Evolutionary conservation across 148 eudicot species (phyloP).

Genomic region (Arctostaphylos glauca): DNA sequence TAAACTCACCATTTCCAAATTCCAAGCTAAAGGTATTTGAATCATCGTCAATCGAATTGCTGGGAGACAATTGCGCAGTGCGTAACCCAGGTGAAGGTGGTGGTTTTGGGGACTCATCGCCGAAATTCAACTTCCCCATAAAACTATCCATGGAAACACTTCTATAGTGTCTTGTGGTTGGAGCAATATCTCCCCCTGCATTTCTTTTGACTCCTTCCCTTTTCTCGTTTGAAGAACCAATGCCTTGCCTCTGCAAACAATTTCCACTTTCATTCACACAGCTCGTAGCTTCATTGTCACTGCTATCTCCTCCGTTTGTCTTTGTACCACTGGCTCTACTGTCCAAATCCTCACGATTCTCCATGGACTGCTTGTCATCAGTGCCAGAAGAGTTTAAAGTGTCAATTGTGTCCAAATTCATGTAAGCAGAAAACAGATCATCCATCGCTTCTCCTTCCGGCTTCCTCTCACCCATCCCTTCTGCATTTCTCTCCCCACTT

Average conservation of each 20-base stretch:
- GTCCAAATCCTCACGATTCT: slow-evolving; percentile 74
- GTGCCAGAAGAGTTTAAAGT: slow-evolving; percentile 75
- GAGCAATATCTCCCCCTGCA: slow-evolving; percentile 62
- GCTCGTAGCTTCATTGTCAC: slow-evolving; percentile 89
- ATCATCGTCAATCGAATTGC: slow-evolving; percentile 52
- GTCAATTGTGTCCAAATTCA: slow-evolving; percentile 83
- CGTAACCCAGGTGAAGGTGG: slow-evolving; percentile 72
- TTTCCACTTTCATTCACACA: slow-evolving; percentile 64
- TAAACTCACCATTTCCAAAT: slow-evolving; percentile 88
- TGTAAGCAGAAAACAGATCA: slow-evolving; percentile 69
- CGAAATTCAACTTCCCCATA: slow-evolving; percentile 65
- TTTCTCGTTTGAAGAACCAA: slow-evolving; percentile 22
- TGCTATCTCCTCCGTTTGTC: slow-evolving; percentile 84
- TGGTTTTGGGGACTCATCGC: slow-evolving; percentile 64
- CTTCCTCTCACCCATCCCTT: slow-evolving; percentile 55
- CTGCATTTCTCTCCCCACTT: slow-evolving; percentile 39
- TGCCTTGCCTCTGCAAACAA: slow-evolving; percentile 34
- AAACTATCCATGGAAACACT: slow-evolving; percentile 95
- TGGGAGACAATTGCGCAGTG: slow-evolving; percentile 67
- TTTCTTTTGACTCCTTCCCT: slow-evolving; percentile 60
- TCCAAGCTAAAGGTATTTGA: slow-evolving; percentile 65
- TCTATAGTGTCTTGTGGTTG: slow-evolving; percentile 70
- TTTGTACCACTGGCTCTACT: slow-evolving; percentile 83
- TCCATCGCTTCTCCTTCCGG: slow-evolving; percentile 73
- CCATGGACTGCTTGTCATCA: slow-evolving; percentile 61